phyloP scores from a whole-genome alignment of 192 early-diverging fungal species.

The Spizellomyces punctatus region DNA sequence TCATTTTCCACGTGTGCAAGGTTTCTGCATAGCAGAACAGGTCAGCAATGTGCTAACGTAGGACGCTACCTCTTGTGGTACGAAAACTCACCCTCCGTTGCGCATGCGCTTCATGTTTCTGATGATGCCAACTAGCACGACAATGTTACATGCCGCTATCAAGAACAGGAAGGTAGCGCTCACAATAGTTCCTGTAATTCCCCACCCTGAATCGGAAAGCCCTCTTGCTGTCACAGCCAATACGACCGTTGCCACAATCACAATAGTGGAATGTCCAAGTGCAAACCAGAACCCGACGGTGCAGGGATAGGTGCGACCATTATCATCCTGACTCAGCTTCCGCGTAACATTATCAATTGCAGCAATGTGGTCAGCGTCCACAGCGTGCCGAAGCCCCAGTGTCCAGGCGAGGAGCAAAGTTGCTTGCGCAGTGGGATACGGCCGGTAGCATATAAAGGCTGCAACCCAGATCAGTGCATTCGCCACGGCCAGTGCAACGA shows the following conservation, averaged over 20 bases:
- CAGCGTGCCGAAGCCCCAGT: conserved; percentile 37
- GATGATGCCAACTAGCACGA: conserved; percentile 30
- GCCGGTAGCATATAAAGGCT: neutral
- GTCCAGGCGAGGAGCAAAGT: conserved; percentile 30
- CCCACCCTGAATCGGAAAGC: conserved; percentile 21
- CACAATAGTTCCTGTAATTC: conserved; percentile 63
- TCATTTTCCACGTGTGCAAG: neutral
- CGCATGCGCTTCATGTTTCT: conserved; percentile 17
- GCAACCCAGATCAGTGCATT: neutral
- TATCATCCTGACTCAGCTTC: conserved; percentile 48
- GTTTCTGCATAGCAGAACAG: no score
- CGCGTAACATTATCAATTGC: conserved; percentile 77
- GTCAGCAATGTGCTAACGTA: no score
- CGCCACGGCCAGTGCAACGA: neutral
- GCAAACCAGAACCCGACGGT: conserved; percentile 72
- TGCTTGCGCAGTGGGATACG: neutral
- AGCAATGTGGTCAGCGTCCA: conserved; percentile 65
- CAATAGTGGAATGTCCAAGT: conserved; percentile 73
- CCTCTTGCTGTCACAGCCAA: conserved; percentile 26
- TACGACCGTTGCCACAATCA: conserved; percentile 34
- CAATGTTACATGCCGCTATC: conserved; percentile 58
- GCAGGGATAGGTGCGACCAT: conserved; percentile 49
- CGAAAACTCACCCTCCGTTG: conserved; percentile 3
- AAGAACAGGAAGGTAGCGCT: conserved; percentile 61
- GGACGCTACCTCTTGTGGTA: neutral